Percentiles rank a stretch among this genome's conserved stretches.
phyloP scores from a whole-genome alignment of 2,329 filamentous ascomycete species.

The Drechslerella coelobrocha region DNA sequence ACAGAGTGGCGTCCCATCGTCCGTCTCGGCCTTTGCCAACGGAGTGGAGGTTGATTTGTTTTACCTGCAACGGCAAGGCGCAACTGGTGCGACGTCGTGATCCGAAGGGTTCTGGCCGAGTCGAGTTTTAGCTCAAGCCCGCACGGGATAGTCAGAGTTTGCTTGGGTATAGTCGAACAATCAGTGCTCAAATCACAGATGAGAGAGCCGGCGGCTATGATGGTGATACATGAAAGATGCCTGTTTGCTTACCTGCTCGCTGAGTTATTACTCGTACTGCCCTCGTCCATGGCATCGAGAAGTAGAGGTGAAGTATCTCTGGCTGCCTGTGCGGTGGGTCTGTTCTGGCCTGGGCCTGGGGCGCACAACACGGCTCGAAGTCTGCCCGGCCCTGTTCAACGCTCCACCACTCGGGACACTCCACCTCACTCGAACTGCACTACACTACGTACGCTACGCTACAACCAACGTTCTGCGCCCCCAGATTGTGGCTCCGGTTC shows the following conservation, averaged over 20 bases:
- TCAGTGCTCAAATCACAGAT: no score
- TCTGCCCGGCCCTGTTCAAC: no score
- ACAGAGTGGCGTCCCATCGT: neutral
- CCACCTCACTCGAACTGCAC: no score
- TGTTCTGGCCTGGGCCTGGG: no score
- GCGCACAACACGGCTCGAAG: no score
- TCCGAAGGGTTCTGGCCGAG: conserved; percentile 1
- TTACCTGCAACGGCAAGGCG: neutral
- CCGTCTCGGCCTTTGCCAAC: neutral
- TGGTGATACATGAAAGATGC: neutral
- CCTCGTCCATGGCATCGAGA: no score
- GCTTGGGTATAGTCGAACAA: no score
- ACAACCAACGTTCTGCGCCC: neutral
- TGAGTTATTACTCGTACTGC: no score
- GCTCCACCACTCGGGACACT: no score
- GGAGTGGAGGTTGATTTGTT: neutral
- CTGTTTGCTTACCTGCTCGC: neutral
- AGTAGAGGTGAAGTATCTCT: no score
- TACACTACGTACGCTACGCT: neutral
- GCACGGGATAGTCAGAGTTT: conserved; percentile 1
- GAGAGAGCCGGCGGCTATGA: conserved; percentile 1
- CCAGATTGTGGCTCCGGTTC: conserved; percentile 2
- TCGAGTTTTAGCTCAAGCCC: neutral
- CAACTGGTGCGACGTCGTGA: conserved; percentile 2
- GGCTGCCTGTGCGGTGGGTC: no score